A percentile compares a stretch with the other conserved stretches of the same genome.
Evolutionary conservation across 805 yeast genomes (phyloP).

Genomic region (Lipomyces kockii): DNA sequence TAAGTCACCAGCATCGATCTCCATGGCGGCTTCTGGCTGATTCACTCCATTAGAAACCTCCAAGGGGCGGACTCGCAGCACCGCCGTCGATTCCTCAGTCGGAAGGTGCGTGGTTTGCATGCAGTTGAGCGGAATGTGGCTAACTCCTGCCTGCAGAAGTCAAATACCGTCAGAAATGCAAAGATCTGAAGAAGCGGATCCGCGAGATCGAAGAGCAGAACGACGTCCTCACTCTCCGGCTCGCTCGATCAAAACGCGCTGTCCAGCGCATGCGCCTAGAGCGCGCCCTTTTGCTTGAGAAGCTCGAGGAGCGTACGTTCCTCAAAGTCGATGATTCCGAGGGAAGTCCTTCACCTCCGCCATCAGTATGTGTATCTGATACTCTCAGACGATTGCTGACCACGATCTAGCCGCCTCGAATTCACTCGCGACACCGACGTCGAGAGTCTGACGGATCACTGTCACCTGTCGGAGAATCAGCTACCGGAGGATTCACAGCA

Average conservation of each 20-base stretch:
- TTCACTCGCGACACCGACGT: constrained; percentile 12
- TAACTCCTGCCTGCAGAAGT: constrained; percentile 40
- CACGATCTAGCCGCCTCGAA: constrained; percentile 27
- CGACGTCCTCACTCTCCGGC: constrained; percentile 68
- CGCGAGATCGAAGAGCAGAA: constrained; percentile 43
- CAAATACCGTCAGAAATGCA: constrained; percentile 66
- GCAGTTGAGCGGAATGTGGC: too few relatives aligned
- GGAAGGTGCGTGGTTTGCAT: constrained; percentile 21
- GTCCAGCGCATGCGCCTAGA: constrained; percentile 82
- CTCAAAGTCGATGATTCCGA: constrained; percentile 41
- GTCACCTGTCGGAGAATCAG: constrained; percentile 17
- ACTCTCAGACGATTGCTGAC: constrained; percentile 1
- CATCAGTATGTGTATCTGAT: constrained; percentile 30
- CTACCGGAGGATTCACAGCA: constrained; percentile 3
- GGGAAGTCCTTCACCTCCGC: constrained; percentile 43
- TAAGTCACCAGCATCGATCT: background rate
- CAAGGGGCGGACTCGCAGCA: constrained; percentile 10
- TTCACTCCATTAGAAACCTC: background rate
- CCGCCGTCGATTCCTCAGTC: constrained; percentile 32
- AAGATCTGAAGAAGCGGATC: constrained; percentile 59
- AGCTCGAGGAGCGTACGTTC: constrained; percentile 61
- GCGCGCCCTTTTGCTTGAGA: constrained; percentile 76
- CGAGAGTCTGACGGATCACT: constrained; percentile 24
- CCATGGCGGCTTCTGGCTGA: background rate
- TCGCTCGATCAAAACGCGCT: constrained; percentile 74